Conservation (phyloP, 116 monocot species). For the Zostera marina region DNA sequence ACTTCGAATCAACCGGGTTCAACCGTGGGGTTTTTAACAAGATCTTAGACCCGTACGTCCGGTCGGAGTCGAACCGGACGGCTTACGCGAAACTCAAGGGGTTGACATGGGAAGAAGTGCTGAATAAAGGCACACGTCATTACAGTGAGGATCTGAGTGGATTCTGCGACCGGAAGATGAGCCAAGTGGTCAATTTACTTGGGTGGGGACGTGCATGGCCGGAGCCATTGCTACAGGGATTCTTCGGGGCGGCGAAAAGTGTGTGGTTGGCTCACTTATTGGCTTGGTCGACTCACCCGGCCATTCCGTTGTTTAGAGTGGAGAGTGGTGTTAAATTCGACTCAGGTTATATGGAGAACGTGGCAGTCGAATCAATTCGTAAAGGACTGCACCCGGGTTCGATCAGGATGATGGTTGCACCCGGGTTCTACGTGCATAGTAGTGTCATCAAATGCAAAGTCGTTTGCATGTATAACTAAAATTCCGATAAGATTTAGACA, state of each 20-base stretch:
- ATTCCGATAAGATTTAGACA: too few relatives aligned
- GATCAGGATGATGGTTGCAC: constrained; percentile 53
- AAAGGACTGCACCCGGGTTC: neutral
- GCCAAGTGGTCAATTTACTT: constrained; percentile 43
- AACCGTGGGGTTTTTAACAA: constrained; percentile 8
- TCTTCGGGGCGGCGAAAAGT: constrained; percentile 69
- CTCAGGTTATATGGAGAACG: constrained; percentile 63
- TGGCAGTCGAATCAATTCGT: constrained; percentile 6
- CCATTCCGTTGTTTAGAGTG: constrained; percentile 39
- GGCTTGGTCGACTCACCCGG: constrained; percentile 62
- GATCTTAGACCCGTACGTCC: constrained; percentile 33
- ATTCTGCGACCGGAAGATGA: constrained; percentile 85
- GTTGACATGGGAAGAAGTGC: constrained; percentile 70
- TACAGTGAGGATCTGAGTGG: constrained; percentile 63
- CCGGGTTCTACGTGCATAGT: constrained; percentile 64
- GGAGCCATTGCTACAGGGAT: constrained; percentile 60
- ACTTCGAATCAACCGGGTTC: constrained; percentile 41
- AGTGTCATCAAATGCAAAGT: constrained; percentile 78
- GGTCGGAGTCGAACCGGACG: constrained; percentile 25
- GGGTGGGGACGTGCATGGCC: constrained; percentile 66
- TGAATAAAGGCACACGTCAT: constrained; percentile 55
- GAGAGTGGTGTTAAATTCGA: constrained; percentile 43
- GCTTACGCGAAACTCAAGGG: constrained; percentile 29
- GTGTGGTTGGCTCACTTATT: constrained; percentile 58
- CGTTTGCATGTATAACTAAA: constrained; percentile 13